phyloP scores from a whole-genome alignment of 129 eudicot genomes.

The Artemisia argyi region DNA sequence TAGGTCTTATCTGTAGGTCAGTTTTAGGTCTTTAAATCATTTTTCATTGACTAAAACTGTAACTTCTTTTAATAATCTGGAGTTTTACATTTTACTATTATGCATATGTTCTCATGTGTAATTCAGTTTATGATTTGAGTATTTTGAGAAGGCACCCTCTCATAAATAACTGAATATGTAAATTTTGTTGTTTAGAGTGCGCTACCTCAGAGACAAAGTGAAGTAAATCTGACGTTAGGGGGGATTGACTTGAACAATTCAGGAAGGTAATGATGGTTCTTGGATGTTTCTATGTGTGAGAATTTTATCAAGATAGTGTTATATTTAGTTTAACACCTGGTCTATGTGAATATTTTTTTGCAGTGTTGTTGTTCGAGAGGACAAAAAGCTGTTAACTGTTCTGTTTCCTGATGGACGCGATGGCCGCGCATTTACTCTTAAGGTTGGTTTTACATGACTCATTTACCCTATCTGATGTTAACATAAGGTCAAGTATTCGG shows the following conservation, averaged over 20 bases:
- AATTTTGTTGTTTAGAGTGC: constrained; percentile 56
- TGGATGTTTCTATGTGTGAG: constrained; percentile 7
- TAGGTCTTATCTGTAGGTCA: no score
- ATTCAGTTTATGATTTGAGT: constrained; percentile 17
- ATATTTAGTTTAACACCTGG: neutral
- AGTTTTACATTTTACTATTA: neutral
- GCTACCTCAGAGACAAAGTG: constrained; percentile 89
- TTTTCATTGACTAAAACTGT: neutral
- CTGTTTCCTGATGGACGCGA: constrained; percentile 99
- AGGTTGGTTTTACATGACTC: constrained; percentile 55
- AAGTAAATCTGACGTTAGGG: constrained; percentile 92
- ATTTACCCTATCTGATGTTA: neutral
- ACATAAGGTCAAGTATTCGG: neutral
- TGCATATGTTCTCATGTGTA: neutral
- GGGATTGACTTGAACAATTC: constrained; percentile 98
- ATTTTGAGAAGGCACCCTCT: neutral
- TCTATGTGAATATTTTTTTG: constrained; percentile 24
- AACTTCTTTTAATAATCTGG: neutral
- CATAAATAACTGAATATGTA: constrained; percentile 22
- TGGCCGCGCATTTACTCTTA: constrained; percentile 97
- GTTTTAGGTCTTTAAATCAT: no score
- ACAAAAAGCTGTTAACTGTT: constrained; percentile 88
- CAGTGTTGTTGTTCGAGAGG: constrained; percentile 99
- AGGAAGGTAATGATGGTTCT: constrained; percentile 68
- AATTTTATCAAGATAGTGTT: neutral